A percentile compares a stretch with the other conserved stretches of the same genome.
Evolutionary conservation across 345 rosid species (phyloP).

Genomic region (Eucalyptus regnans): DNA sequence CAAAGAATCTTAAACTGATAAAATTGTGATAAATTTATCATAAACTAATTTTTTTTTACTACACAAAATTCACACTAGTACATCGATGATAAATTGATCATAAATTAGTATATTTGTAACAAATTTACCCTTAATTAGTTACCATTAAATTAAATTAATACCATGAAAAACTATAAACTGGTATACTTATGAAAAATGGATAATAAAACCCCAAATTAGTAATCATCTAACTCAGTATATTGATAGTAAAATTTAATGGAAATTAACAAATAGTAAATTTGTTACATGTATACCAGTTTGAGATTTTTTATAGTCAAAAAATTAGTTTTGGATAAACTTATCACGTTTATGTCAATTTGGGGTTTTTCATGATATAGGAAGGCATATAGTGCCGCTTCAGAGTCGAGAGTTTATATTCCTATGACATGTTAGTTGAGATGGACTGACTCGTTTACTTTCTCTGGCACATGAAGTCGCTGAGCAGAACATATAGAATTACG

Average conservation of each 20-base stretch:
- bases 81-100: too few relatives aligned
- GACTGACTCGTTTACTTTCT: background rate
- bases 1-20: rapidly evolving
- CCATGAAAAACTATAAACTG: rapidly evolving
- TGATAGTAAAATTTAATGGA: too few relatives aligned
- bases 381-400: background rate
- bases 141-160: too few relatives aligned
- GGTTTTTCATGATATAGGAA: background rate
- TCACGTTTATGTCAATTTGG: rapidly evolving
- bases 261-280: rapidly evolving
- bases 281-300: rapidly evolving
- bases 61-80: too few relatives aligned
- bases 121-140: rapidly evolving
- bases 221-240: too few relatives aligned
- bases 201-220: too few relatives aligned
- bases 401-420: background rate
- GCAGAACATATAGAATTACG: background rate
- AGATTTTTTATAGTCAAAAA: too few relatives aligned
- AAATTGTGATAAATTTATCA: too few relatives aligned
- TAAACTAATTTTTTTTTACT: too few relatives aligned
- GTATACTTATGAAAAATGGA: too few relatives aligned
- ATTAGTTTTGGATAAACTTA: rapidly evolving
- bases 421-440: background rate
- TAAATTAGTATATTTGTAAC: too few relatives aligned
- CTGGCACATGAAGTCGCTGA: background rate